phyloP scores from a whole-genome alignment of 2,329 filamentous ascomycete species.

The Rutstroemia sp. region DNA sequence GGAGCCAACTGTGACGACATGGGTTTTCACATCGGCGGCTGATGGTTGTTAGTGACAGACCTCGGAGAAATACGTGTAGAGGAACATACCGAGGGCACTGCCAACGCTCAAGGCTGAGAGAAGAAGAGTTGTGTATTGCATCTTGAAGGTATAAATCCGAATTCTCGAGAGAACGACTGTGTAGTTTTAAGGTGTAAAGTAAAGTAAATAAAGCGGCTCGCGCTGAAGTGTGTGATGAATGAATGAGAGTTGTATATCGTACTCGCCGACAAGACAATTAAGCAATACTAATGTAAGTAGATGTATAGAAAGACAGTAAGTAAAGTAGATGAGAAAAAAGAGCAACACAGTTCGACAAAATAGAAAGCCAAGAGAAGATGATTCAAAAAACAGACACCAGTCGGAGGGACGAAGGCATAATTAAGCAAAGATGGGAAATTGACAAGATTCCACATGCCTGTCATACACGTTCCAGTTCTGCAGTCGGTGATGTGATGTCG shows the following conservation, averaged over 20 bases:
- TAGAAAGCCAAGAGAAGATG: constrained; percentile 2
- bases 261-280: constrained; percentile 26
- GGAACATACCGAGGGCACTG: constrained; percentile 24
- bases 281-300: constrained; percentile 4
- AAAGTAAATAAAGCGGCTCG: constrained; percentile 21
- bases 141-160: constrained; percentile 21
- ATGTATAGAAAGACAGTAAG: constrained; percentile 8
- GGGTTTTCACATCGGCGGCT: constrained; percentile 25
- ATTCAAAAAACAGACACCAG: not conserved
- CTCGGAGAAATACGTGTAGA: not conserved
- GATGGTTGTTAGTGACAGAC: not conserved
- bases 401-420: constrained; percentile 19
- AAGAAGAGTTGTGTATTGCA: constrained; percentile 28
- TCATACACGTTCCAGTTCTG: not conserved
- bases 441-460: constrained; percentile 15
- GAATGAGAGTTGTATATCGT: constrained; percentile 19
- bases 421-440: constrained; percentile 15
- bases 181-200: constrained; percentile 5
- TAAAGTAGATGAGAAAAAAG: constrained; percentile 9
- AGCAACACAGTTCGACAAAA: not conserved
- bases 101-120: constrained; percentile 24
- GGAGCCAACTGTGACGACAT: constrained; percentile 58
- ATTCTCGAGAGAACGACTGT: constrained; percentile 20
- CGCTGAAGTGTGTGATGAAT: constrained; percentile 14
- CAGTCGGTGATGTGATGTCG: constrained; percentile 1